A percentile compares a stretch with the other conserved stretches of the same genome.
phyloP scores from a whole-genome alignment of 805 yeast genomes.

The Metschnikowia shivogae region DNA sequence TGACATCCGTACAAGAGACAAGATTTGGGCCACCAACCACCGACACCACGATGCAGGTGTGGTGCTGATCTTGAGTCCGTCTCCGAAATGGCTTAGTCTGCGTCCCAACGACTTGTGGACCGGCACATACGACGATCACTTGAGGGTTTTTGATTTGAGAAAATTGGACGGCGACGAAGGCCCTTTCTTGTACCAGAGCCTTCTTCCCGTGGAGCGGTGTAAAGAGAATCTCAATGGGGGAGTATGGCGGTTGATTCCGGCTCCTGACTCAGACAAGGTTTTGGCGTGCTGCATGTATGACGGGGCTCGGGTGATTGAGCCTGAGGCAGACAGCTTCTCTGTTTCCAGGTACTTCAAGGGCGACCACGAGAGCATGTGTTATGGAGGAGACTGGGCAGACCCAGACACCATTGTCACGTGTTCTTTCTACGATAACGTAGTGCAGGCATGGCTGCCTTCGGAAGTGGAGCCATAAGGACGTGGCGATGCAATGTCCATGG shows the following conservation, averaged over 20 bases:
- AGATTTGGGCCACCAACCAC: slow-evolving; percentile 35
- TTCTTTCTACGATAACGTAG: slow-evolving; percentile 82
- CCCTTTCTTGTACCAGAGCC: slow-evolving; percentile 39
- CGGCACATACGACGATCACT: slow-evolving; percentile 86
- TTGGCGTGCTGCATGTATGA: slow-evolving; percentile 92
- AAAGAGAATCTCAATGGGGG: slow-evolving; percentile 77
- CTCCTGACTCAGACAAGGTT: slow-evolving; percentile 45
- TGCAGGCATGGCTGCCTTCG: slow-evolving; percentile 65
- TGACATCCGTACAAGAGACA: slow-evolving; percentile 48
- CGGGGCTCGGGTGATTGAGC: slow-evolving; percentile 70
- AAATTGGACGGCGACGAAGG: slow-evolving; percentile 36
- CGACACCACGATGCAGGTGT: slow-evolving; percentile 89
- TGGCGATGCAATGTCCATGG: neutral
- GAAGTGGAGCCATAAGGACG: neutral
- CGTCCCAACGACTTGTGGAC: slow-evolving; percentile 62
- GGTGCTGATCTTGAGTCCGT: slow-evolving; percentile 63
- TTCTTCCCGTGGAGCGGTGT: slow-evolving; percentile 46
- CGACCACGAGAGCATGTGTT: slow-evolving; percentile 88
- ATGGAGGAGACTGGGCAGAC: slow-evolving; percentile 86
- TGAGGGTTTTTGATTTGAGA: slow-evolving; percentile 68
- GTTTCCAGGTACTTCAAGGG: slow-evolving; percentile 47
- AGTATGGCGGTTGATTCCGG: slow-evolving; percentile 86
- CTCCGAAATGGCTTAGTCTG: slow-evolving; percentile 37
- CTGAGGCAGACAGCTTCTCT: slow-evolving; percentile 19
- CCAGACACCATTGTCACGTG: slow-evolving; percentile 64